phyloP scores from a whole-genome alignment of 768 basidiomycete genomes.

The Cubamyces sp. region DNA sequence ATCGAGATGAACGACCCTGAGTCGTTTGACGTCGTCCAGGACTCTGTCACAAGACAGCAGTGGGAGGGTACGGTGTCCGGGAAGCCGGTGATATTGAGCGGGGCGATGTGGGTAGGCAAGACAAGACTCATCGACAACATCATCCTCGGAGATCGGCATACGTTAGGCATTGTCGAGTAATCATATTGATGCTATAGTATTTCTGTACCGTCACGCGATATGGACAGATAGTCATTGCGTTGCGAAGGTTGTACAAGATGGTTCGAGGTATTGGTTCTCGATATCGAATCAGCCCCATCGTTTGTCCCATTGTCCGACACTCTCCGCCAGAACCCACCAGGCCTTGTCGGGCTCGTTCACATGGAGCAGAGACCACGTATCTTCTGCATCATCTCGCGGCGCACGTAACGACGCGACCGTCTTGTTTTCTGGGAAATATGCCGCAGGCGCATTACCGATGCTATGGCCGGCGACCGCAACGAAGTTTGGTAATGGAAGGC shows the following conservation, averaged over 20 bases:
- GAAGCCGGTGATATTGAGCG: slow-evolving; percentile 72
- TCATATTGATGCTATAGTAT: no score
- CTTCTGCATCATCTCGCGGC: slow-evolving; percentile 55
- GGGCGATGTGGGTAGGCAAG: slow-evolving; percentile 82
- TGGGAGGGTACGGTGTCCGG: slow-evolving; percentile 34
- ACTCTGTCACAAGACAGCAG: slow-evolving; percentile 31
- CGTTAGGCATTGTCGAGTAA: slow-evolving; percentile 27
- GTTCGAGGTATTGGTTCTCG: no score
- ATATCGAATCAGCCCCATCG: slow-evolving; percentile 44
- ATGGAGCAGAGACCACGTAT: slow-evolving; percentile 49
- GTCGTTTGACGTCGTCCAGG: slow-evolving; percentile 67
- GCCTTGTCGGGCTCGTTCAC: slow-evolving; percentile 21
- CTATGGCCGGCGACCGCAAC: slow-evolving; percentile 50
- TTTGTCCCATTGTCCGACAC: slow-evolving; percentile 45
- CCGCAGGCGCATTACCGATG: slow-evolving; percentile 50
- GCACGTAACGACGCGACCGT: slow-evolving; percentile 43
- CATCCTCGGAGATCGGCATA: slow-evolving; percentile 59
- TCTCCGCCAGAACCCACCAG: slow-evolving; percentile 52
- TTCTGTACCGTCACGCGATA: no score
- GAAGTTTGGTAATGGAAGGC: slow-evolving; percentile 36
- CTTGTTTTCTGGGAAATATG: slow-evolving; percentile 46
- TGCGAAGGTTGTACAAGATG: no score
- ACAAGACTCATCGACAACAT: slow-evolving; percentile 95
- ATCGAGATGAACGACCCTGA: slow-evolving; percentile 85
- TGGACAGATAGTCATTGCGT: no score